phyloP scores from a whole-genome alignment of 31 red algal species.

The Porphyra umbilicalis region DNA sequence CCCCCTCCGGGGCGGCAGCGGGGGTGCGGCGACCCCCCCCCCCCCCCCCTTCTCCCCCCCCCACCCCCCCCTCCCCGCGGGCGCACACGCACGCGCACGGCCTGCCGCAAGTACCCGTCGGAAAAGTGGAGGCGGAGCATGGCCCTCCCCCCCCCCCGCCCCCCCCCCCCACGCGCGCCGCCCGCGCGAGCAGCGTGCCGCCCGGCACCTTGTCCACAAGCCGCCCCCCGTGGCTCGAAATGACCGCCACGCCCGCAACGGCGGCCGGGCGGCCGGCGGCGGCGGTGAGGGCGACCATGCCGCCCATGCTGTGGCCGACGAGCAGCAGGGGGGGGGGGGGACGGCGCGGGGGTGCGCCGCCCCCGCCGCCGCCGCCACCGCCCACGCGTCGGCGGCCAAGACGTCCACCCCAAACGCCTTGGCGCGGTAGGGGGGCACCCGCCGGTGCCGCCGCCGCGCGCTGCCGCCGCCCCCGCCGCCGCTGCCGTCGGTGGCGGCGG shows the following conservation, averaged over 20 bases:
- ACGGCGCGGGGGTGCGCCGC: neutral
- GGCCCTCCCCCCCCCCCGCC: neutral
- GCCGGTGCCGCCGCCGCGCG: neutral
- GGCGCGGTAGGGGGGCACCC: neutral
- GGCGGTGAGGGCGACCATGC: neutral
- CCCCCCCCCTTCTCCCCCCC: neutral
- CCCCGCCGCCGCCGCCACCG: neutral
- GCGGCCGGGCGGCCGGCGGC: neutral
- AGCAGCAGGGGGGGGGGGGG: neutral
- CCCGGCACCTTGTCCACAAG: neutral
- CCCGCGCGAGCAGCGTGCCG: neutral
- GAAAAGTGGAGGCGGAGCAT: slow-evolving; percentile 1
- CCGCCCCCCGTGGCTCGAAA: neutral
- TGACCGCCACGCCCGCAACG: neutral
- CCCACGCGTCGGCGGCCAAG: neutral
- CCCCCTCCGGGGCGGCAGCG: too few species aligned
- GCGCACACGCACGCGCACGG: neutral
- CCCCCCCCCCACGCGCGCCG: neutral
- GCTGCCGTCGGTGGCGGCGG: neutral
- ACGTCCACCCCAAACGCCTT: neutral
- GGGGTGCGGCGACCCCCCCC: neutral
- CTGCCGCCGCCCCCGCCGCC: neutral
- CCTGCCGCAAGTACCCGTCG: neutral
- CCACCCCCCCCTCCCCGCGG: neutral
- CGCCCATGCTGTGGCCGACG: neutral